Evolutionary conservation across 2,329 filamentous ascomycete species (phyloP).

Genomic region (Xylariaceae sp.): DNA sequence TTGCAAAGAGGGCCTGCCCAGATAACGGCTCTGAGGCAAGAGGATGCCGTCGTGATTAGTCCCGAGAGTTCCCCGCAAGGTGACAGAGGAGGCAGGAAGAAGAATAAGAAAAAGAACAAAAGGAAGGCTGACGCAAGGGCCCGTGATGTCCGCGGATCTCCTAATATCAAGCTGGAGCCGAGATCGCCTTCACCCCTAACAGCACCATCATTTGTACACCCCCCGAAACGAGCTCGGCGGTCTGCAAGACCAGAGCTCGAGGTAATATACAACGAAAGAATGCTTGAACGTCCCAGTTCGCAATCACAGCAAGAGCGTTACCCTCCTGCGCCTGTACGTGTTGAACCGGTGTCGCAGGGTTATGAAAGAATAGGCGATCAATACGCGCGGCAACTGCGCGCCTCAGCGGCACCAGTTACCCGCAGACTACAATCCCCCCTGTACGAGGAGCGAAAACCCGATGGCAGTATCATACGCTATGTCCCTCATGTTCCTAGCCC

Average conservation of each 20-base stretch:
- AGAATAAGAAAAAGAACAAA: slow-evolving; percentile 51
- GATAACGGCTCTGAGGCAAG: slow-evolving; percentile 53
- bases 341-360: slow-evolving; percentile 25
- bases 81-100: slow-evolving; percentile 46
- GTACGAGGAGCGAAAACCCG: slow-evolving; percentile 33
- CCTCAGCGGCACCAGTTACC: slow-evolving; percentile 29
- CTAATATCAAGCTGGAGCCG: slow-evolving; percentile 62
- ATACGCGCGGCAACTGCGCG: slow-evolving; percentile 29
- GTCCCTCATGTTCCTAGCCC: slow-evolving; percentile 39
- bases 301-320: slow-evolving; percentile 35
- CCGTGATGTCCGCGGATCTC: slow-evolving; percentile 44
- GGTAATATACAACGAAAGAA: slow-evolving; percentile 44
- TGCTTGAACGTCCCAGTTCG: slow-evolving; percentile 40
- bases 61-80: slow-evolving; percentile 58
- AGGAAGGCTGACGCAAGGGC: slow-evolving; percentile 49
- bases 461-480: slow-evolving; percentile 34
- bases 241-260: slow-evolving; percentile 40
- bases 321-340: slow-evolving; percentile 17
- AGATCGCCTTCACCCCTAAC: slow-evolving; percentile 57
- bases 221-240: slow-evolving; percentile 55
- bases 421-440: slow-evolving; percentile 29
- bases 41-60: slow-evolving; percentile 47
- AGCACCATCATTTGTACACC: slow-evolving; percentile 49
- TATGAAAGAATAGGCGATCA: slow-evolving; percentile 36
- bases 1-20: slow-evolving; percentile 48